Evolutionary conservation across 176 grass and related monocot genomes (phyloP), one percentile per base, ranked within the genome.

Genomic region (Chloris gayana): DNA sequence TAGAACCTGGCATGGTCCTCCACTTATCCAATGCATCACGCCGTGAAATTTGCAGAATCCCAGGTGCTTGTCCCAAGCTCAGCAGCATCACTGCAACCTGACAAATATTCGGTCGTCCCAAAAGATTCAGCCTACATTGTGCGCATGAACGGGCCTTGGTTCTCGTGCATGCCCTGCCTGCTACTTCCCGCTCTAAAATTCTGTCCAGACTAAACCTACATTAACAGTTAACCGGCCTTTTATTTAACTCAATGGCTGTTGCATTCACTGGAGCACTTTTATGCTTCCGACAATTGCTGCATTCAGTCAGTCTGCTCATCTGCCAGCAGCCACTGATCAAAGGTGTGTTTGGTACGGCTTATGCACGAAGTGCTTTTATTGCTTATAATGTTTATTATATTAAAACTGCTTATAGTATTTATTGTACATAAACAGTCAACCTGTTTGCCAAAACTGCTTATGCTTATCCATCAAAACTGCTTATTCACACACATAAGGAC

Each of bases 121-220:
- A 79, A 78, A 85, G n/a, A 64, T 78, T 64, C 42, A 85, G 32
- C 41, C 74, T 64, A 61, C 73, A 13, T 22, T 27, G 38, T 38
- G 19, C 27, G 9, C 82, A 60, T 34, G 27, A 30, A 31, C 32
- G 22, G 8, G 57, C 33, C 18, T 3, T 34, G 66, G 37, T 58
- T 27, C 49, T 46, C 73, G 21, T 61, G 41, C 9, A 37, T 37
- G 35, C 21, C 64, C 5, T 47, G 29, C 61, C 59, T 42, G 13
- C 0, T 50, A 18, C 42, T n/a, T n/a, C n/a, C 70, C 37, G 30
- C 63, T 50, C 73, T 37, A 6, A 38, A 33, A 32, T 26, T 12
- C 14, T 46, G 39, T 77, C 75, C 22, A 24, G 37, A 78, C 24
- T 49, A 21, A 50, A 26, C 24, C 44, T 30, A 29, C 9, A 59